Base-by-base conservation (phyloP, 2,329 filamentous ascomycete species). In the Diplocarpon mali region DNA sequence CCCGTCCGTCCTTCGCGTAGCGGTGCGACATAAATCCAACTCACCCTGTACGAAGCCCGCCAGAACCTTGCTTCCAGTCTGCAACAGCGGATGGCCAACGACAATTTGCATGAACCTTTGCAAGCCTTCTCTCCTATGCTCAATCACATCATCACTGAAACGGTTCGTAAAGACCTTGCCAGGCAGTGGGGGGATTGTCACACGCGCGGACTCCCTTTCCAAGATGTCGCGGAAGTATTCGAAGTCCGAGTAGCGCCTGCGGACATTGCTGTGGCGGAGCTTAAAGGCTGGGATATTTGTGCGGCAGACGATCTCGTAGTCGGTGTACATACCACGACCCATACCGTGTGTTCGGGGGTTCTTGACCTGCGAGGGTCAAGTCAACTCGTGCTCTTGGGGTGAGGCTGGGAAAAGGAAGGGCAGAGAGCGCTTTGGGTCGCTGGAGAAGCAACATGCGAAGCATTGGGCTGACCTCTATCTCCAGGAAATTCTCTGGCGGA, bases 241-340 rank as follows among this genome's bases (percentile, higher is more conserved):
- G 65, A 98, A 98, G 67, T 98, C 92, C 46, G 84, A 92, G 72
- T 98, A 98, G 42, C 92, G 86, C 51, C 92, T 81, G 56, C 89
- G 87, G 51, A 98, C 92, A 56, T 80, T 78, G 53, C 81, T 88
- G 63, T 85, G 78, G 55, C 89, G 87, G 58, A 95, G 80, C 71
- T 96, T 96, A 76, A 98, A 98, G 58, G 92, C 89, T 47, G 92
- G 92, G 62, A 98, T 98, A 70, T 98, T 98, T 68, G 92, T 98
- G 59, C 85, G 83, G 71, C 92, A 95, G 58, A 94, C 76, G 62
- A 98, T 95, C 67, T 96, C 89, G 73, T 96, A 98, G 68, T 93
- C 92, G 44, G 92, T 98, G 72, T 96, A 96, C 88, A 95, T 95
- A 69, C 80, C 78, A 57, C 92, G 85, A 53, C 89, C 90, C 61